These are phyloP conservation scores for Boletus subcaerulescens DNA, from an alignment of 768 basidiomycete genomes.

Conservation along the genomic window DNA sequence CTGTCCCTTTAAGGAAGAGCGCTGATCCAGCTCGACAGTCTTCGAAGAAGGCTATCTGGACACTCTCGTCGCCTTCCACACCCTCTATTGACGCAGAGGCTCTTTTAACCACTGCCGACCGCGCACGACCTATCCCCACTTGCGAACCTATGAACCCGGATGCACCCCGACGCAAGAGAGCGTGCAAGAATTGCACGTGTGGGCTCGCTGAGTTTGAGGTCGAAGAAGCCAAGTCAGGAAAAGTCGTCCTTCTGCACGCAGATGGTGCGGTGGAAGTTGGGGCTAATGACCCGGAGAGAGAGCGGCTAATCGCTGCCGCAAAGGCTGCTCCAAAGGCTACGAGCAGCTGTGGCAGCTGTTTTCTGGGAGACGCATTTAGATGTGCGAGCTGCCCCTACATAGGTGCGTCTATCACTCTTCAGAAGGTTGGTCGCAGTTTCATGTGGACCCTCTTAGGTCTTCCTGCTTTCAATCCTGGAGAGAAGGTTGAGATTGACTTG, in stretches of 20 bases:
- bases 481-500: constrained; percentile 92
- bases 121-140: constrained; percentile 68
- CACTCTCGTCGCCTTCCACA: constrained; percentile 66
- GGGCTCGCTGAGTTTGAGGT: constrained; percentile 93
- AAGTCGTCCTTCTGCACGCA: constrained; percentile 64
- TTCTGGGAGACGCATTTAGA: constrained; percentile 95
- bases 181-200: constrained; percentile 96
- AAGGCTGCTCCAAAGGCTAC: constrained; percentile 81
- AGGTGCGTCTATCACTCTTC: constrained; percentile 54
- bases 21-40: constrained; percentile 56
- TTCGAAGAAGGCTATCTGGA: constrained; percentile 88
- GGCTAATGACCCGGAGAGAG: constrained; percentile 58
- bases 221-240: constrained; percentile 62
- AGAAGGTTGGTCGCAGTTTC: constrained; percentile 7
- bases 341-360: constrained; percentile 97
- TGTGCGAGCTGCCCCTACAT: constrained; percentile 95
- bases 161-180: constrained; percentile 74
- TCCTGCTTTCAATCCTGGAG: constrained; percentile 96
- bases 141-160: constrained; percentile 60
- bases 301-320: constrained; percentile 61
- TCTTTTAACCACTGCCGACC: constrained; percentile 82
- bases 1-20: constrained; percentile 52
- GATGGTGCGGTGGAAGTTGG: constrained; percentile 58
- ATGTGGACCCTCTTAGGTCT: constrained; percentile 58
- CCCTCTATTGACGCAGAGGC: constrained; percentile 79